Evolutionary conservation across 1,284 basidiomycete species (phyloP).

Genomic region (Cutaneotrichosporon cyanovorans): DNA sequence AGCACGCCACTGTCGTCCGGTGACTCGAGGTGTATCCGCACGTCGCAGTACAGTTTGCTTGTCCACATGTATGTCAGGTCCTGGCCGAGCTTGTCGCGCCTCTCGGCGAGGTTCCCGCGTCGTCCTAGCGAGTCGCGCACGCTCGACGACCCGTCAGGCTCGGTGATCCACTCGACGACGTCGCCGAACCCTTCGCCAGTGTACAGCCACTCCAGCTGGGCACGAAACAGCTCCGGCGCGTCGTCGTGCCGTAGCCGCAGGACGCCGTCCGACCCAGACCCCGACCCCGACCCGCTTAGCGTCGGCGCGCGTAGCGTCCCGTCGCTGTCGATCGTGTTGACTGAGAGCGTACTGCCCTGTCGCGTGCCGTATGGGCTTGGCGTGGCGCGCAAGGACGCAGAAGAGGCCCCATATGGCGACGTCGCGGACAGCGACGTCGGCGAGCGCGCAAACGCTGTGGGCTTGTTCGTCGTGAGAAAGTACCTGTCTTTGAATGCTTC

Average conservation of each 20-base stretch:
- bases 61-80: constrained; percentile 96
- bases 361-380: constrained; percentile 5
- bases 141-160: constrained; percentile 27
- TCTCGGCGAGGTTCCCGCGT: constrained; percentile 48
- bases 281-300: constrained; percentile 5
- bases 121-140: constrained; percentile 29
- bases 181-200: constrained; percentile 60
- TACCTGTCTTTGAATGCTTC: constrained; percentile 71
- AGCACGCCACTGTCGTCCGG: constrained; percentile 16
- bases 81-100: constrained; percentile 76
- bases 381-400: constrained; percentile 10
- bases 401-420: constrained; percentile 10
- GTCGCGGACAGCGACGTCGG: constrained; percentile 18
- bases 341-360: constrained; percentile 19
- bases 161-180: constrained; percentile 81
- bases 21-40: constrained; percentile 62
- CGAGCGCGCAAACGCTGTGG: constrained; percentile 38
- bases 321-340: constrained; percentile 20
- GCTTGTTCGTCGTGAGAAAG: constrained; percentile 47
- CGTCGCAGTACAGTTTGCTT: constrained; percentile 81
- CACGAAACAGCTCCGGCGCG: constrained; percentile 66
- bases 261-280: constrained; percentile 14
- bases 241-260: constrained; percentile 60
- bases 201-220: constrained; percentile 63
- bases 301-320: constrained; percentile 25